A percentile compares a stretch with the other conserved stretches of the same genome.
phyloP scores from a whole-genome alignment of 495 filamentous ascomycete species.

The Penicillium maclennaniae region DNA sequence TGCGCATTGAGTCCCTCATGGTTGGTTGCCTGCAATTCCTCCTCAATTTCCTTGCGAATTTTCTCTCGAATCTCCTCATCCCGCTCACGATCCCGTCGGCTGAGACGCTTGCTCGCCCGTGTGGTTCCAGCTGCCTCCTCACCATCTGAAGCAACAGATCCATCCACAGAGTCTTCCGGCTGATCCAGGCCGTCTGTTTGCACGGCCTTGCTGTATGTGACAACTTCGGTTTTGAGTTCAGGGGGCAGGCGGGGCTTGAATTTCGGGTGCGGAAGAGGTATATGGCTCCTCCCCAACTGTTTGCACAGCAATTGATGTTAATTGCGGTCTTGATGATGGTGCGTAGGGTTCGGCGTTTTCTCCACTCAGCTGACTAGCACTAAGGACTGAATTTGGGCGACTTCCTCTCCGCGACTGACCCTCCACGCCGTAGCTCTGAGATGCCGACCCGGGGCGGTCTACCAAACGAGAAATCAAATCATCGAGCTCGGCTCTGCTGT shows the following conservation, averaged over 20 bases:
- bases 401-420: conserved; percentile 67
- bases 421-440: conserved; percentile 61
- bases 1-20: conserved; percentile 52
- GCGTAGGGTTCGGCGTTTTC: conserved; percentile 55
- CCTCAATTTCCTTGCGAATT: conserved; percentile 84
- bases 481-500: conserved; percentile 77
- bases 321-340: conserved; percentile 35
- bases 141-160: conserved; percentile 63
- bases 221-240: conserved; percentile 70
- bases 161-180: conserved; percentile 41
- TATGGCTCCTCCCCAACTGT: conserved; percentile 66
- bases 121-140: conserved; percentile 52
- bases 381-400: conserved; percentile 79
- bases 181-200: conserved; percentile 61
- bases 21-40: conserved; percentile 72
- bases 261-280: conserved; percentile 66
- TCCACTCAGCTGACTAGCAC: conserved; percentile 67
- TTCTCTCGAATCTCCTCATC: conserved; percentile 87
- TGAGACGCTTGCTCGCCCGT: conserved; percentile 58
- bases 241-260: conserved; percentile 68
- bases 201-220: conserved; percentile 93
- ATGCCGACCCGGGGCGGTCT: conserved; percentile 69
- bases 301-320: conserved; percentile 56
- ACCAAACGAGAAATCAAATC: conserved; percentile 73
- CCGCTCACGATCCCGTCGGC: conserved; percentile 68